Evolutionary conservation across 805 yeast genomes (phyloP).

Genomic region (Saccharomycopsis sp.): DNA sequence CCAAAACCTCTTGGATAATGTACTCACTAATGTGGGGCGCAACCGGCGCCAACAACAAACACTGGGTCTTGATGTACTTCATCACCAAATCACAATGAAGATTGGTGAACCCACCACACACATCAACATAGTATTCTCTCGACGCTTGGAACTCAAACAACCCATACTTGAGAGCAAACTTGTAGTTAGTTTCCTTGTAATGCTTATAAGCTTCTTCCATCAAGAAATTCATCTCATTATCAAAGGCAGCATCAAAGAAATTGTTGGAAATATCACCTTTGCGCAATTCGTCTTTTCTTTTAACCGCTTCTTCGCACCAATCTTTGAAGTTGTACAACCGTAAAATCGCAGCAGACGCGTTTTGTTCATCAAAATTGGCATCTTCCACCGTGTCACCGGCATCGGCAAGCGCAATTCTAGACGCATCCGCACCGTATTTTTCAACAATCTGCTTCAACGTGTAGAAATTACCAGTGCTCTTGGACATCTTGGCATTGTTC

Average conservation of each 20-base stretch:
- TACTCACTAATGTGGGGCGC: constrained; percentile 96
- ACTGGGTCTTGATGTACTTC: constrained; percentile 81
- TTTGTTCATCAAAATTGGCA: constrained; percentile 94
- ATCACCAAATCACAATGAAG: constrained; percentile 81
- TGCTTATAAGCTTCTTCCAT: constrained; percentile 65
- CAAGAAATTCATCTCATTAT: constrained; percentile 82
- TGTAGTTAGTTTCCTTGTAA: constrained; percentile 68
- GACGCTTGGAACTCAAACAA: constrained; percentile 91
- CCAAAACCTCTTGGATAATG: constrained; percentile 75
- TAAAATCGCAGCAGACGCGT: constrained; percentile 94
- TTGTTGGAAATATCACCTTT: constrained; percentile 36
- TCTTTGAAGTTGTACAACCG: constrained; percentile 87
- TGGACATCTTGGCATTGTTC: constrained; percentile 96
- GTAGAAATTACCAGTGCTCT: constrained; percentile 94
- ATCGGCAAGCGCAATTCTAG: constrained; percentile 95
- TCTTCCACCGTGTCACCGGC: constrained; percentile 97
- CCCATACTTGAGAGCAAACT: constrained; percentile 83
- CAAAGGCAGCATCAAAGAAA: constrained; percentile 85
- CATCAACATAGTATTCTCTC: constrained; percentile 93
- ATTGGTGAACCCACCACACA: constrained; percentile 34
- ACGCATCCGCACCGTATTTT: constrained; percentile 95
- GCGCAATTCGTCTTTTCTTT: constrained; percentile 44
- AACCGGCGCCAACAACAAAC: constrained; percentile 76
- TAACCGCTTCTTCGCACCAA: constrained; percentile 80
- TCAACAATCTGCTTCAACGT: constrained; percentile 75